Conservation (phyloP, 345 rosid species). For the thale cress (Arabidopsis thaliana) region DNA sequence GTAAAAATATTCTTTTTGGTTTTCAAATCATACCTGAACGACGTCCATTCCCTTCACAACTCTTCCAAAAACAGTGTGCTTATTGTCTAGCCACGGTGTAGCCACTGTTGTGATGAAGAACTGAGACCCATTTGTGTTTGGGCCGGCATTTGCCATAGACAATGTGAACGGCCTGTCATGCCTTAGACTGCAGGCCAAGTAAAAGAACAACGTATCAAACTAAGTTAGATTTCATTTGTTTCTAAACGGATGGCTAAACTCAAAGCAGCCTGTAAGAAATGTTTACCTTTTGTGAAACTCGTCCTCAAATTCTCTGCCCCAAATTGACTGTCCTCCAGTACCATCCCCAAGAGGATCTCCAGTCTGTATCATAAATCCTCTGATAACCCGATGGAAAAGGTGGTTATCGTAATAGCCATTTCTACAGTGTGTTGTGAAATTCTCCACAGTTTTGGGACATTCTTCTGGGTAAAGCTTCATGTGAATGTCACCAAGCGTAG, state of each 20-base stretch:
- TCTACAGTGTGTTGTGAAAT: constrained; percentile 92
- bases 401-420: constrained; percentile 97
- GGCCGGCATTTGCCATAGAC: constrained; percentile 96
- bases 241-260: background rate
- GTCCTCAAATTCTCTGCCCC: constrained; percentile 99
- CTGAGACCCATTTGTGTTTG: constrained; percentile 91
- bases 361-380: constrained; percentile 97
- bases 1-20: background rate
- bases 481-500: constrained; percentile 95
- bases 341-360: constrained; percentile 99
- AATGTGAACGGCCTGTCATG: constrained; percentile 95
- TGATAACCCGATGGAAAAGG: constrained; percentile 93
- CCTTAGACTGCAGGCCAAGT: constrained; percentile 65
- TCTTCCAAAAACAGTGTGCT: constrained; percentile 96
- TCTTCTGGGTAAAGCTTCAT: constrained; percentile 96
- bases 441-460: constrained; percentile 99
- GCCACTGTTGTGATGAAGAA: constrained; percentile 97
- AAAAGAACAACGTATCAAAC: background rate
- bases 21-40: constrained; percentile 69
- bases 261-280: constrained; percentile 16
- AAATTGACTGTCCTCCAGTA: constrained; percentile 98
- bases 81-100: constrained; percentile 97
- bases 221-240: background rate
- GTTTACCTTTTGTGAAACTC: constrained; percentile 97
- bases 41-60: constrained; percentile 96